Evolutionary conservation across 148 eudicot species (phyloP).

Genomic region (Rheum nobile): DNA sequence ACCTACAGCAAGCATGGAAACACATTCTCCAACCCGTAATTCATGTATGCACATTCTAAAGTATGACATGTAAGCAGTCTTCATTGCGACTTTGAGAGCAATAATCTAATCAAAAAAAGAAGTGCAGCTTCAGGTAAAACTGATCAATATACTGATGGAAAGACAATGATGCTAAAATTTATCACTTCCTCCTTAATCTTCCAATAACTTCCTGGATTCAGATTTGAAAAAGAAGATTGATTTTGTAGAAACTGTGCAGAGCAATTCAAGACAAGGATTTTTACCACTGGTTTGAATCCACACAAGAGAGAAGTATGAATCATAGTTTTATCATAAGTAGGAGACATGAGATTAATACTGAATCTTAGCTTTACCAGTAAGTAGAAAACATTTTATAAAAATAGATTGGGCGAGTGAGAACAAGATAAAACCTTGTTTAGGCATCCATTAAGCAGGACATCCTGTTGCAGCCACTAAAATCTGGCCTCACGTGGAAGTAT

Average conservation of each 20-base stretch:
- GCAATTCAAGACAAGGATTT: neutral
- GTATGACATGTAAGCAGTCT: neutral
- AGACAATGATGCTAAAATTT: neutral
- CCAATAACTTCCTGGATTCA: neutral
- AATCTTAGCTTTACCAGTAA: neutral
- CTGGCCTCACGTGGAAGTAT: slow-evolving; percentile 4
- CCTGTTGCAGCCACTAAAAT: neutral
- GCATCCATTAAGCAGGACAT: neutral
- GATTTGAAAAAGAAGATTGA: neutral
- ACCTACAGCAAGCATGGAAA: neutral
- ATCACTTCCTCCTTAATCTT: neutral
- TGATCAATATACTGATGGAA: neutral
- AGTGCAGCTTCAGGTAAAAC: too few relatives aligned
- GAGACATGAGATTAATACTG: neutral
- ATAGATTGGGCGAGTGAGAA: neutral
- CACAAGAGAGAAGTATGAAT: neutral
- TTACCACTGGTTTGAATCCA: neutral
- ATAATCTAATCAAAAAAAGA: neutral
- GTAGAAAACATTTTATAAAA: neutral
- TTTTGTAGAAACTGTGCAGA: neutral
- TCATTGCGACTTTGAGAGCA: neutral
- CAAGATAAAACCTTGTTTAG: slow-evolving; percentile 3
- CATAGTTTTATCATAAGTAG: neutral
- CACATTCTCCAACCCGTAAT: neutral
- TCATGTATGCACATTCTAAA: neutral